Base-by-base conservation (phyloP, 495 filamentous ascomycete species). In the Penicillium canariense region DNA sequence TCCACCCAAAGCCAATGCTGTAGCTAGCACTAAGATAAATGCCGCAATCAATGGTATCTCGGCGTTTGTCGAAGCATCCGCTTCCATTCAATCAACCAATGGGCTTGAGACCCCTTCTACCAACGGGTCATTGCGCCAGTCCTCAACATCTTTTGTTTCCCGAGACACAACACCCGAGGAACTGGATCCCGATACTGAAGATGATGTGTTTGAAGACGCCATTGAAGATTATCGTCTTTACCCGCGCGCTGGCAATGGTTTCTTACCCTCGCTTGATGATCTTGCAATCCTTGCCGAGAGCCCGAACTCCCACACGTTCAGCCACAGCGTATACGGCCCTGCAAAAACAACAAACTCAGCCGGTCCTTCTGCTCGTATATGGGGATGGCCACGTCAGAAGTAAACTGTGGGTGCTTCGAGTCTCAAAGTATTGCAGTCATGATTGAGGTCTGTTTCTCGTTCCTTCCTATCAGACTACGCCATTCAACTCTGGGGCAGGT, bases 221-320 rank as follows among this genome's bases (percentile, higher is more conserved):
- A 55, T 73, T 28, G 66, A 71, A 18, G 78, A 81, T 32, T 81
- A 81, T 36, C 75, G 84, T 18, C 70, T 84, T 8, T 89, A 89
- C 73, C 87, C 88, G 1, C 81, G 82, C 58, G 71, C 84, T 12
- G 88, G 87, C 3, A 80, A 80, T 55, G 79, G 78, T 6, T 68
- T 80, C 23, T 48, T 55, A 5, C 62, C 75, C 2, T 60, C 76
- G 6, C 47, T 55, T 6, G 60, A 68, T 2, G 77, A 79, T 55
- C 55, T 77, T 25, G 67, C 71, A 35, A 70, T 81, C 14, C 43
- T 81, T 26, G 59, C 64, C 5, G 79, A 81, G 56, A 74, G 75
- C 43, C 58, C 67, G 17, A 53, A 64, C 17, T 74, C 69, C 46
- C 56, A 61, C 7, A 77, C 73, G 1, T 81, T 78, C 50, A 81